Base-by-base conservation (phyloP, 2,329 filamentous ascomycete genomes). In the Macrophomina tecta region DNA sequence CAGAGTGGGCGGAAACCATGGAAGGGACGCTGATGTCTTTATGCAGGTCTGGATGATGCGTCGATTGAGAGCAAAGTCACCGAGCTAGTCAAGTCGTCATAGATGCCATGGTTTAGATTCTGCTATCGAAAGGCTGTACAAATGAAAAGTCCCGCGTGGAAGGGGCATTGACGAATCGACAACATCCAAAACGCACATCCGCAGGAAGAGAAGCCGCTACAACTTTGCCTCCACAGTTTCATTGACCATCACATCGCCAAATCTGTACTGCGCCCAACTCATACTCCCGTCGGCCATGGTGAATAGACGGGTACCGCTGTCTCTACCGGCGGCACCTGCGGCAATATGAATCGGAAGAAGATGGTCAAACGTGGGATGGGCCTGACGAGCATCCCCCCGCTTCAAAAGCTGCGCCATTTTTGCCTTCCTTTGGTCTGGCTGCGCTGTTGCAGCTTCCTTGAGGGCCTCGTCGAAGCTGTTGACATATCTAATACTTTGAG, bases 11-110 rank as follows among this genome's bases (percentile, higher is more conserved):
- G 23, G 30, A 32, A 38, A 5, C 18, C 45, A 28, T 18, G 7
- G 42, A 9, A 62, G 18, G 5, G 28, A 23, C 65, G 64, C 69
- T 72, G 64, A 74, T 61, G 9, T 16, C 9, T 38, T 34, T 14
- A 38, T 34, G 70, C 55, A 90, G 89, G 88, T 69, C 79, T 92
- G 73, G 86, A 89, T 72, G 89, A 90, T 77, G 87, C 90, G 78
- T 85, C 89, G 72, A 91, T 92, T 69, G 90, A 91, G 80, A 85
- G 87, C 70, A 87, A 86, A 78, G 84, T 92, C 71, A 86, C 87
- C 66, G 81, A 82, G 62, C 78, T 92, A 69, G 89, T 90, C 65
- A 87, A 89, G 68, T 70, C 72, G 5, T 62, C 64, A 18, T 63
- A 67, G 38, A 64, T 51, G 58, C 28, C 34, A 34, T 60, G 55